A percentile compares a stretch with the other conserved stretches of the same genome.
Evolutionary conservation across 2,329 filamentous ascomycete species (phyloP).

Genomic region (Fusarium brevicatenulatum): DNA sequence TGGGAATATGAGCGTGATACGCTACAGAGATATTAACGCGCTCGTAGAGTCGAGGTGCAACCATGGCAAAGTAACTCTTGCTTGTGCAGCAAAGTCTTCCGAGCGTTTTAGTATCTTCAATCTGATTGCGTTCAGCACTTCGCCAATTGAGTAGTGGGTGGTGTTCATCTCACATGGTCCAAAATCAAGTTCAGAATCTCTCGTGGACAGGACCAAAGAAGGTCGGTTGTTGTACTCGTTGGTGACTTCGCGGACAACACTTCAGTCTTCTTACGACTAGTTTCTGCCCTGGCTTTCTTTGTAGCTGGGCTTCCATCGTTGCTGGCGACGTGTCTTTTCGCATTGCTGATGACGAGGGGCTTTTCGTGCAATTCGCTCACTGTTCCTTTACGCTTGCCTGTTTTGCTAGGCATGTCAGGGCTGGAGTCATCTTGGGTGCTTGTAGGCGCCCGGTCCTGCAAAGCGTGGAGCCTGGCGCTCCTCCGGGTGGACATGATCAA

Average conservation of each 20-base stretch:
- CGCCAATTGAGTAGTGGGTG: fast-evolving
- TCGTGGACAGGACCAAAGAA: constrained; percentile 11
- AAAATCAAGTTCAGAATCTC: constrained; percentile 33
- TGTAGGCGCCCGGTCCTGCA: not conserved
- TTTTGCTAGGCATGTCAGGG: not conserved
- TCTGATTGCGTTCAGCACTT: not conserved
- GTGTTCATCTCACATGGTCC: not conserved
- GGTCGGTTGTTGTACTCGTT: not conserved
- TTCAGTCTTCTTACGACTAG: not conserved
- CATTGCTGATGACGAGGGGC: not conserved
- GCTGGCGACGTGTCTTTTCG: not conserved
- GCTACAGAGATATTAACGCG: constrained; percentile 8
- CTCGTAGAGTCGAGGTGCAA: constrained; percentile 25
- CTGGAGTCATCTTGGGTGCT: not conserved
- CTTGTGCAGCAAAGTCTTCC: constrained; percentile 24
- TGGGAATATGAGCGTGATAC: constrained; percentile 28
- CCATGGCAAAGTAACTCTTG: constrained; percentile 27
- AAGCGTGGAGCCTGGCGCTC: constrained; percentile 20
- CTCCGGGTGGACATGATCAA: constrained; percentile 14
- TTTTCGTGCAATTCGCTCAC: not conserved
- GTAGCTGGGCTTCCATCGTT: not conserved
- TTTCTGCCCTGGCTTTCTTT: not conserved
- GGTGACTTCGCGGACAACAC: not conserved
- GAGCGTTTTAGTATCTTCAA: constrained; percentile 1
- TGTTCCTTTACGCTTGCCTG: constrained; percentile 11